A percentile compares a stretch with the other conserved stretches of the same genome.
Conservation (phyloP, 306 rosid genomes). For the Malus fusca region DNA sequence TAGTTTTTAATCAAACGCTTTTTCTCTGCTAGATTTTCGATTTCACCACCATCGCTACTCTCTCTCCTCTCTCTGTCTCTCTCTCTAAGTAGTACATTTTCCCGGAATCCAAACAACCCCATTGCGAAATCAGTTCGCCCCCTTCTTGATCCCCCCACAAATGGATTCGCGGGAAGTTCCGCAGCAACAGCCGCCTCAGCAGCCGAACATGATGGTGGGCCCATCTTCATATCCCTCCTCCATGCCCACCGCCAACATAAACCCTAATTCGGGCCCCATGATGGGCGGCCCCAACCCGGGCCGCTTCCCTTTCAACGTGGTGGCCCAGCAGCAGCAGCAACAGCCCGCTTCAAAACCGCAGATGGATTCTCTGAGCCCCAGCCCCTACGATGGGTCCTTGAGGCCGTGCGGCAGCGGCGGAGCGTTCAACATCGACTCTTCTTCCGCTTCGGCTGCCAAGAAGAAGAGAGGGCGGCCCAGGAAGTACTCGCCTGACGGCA, state of each 20-base stretch:
- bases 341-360: slow-evolving; percentile 17
- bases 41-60: background rate
- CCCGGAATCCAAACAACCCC: background rate
- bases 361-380: slow-evolving; percentile 32
- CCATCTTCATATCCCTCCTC: slow-evolving; percentile 36
- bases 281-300: slow-evolving; percentile 22
- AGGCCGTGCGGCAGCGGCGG: slow-evolving; percentile 30
- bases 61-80: background rate
- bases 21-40: background rate
- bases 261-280: slow-evolving; percentile 44
- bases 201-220: slow-evolving; percentile 40
- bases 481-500: slow-evolving; percentile 63
- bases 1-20: background rate
- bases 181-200: slow-evolving; percentile 17
- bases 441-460: slow-evolving; percentile 27
- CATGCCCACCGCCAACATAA: slow-evolving; percentile 27
- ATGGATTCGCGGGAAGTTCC: slow-evolving; percentile 73
- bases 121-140: background rate
- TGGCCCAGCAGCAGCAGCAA: slow-evolving; percentile 17
- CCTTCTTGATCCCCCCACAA: slow-evolving; percentile 3
- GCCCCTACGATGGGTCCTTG: slow-evolving; percentile 49
- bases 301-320: slow-evolving; percentile 61
- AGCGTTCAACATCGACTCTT: slow-evolving; percentile 35
- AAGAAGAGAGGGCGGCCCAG: slow-evolving; percentile 93
- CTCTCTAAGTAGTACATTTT: background rate